Evolutionary conservation across 2,329 filamentous ascomycete genomes (phyloP).

Genomic region (Colletotrichum echinochloae): DNA sequence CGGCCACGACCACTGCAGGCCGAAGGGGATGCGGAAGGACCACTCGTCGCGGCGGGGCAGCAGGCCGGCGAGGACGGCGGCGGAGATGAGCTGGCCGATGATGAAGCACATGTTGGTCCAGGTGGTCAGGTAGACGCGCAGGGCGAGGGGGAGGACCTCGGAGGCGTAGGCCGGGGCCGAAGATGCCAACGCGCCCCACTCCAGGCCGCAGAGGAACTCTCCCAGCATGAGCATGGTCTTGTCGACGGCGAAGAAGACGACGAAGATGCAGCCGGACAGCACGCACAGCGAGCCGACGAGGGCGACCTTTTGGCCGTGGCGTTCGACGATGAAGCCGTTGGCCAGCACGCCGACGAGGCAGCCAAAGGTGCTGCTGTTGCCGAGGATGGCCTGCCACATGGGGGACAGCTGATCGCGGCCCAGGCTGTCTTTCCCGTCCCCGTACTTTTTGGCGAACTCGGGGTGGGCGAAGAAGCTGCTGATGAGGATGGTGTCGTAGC

Average conservation of each 20-base stretch:
- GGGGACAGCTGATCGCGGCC: slow-evolving; percentile 52
- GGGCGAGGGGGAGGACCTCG: slow-evolving; percentile 53
- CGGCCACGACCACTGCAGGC: slow-evolving; percentile 62
- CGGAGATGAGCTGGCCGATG: slow-evolving; percentile 55
- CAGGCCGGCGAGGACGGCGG: slow-evolving; percentile 54
- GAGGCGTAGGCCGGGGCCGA: slow-evolving; percentile 61
- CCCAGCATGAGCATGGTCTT: slow-evolving; percentile 49
- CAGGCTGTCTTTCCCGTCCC: slow-evolving; percentile 42
- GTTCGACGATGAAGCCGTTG: slow-evolving; percentile 55
- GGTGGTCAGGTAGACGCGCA: slow-evolving; percentile 58
- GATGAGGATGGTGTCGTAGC: slow-evolving; percentile 43
- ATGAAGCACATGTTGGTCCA: slow-evolving; percentile 59
- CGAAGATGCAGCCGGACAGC: slow-evolving; percentile 53
- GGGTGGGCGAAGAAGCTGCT: slow-evolving; percentile 47
- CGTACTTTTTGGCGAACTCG: slow-evolving; percentile 46
- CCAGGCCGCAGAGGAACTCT: slow-evolving; percentile 51
- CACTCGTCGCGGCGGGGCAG: slow-evolving; percentile 51
- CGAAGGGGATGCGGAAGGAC: slow-evolving; percentile 61
- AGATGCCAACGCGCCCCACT: slow-evolving; percentile 58
- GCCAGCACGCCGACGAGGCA: slow-evolving; percentile 58
- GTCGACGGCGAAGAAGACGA: slow-evolving; percentile 53
- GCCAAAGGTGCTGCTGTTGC: slow-evolving; percentile 55
- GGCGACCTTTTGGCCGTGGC: slow-evolving; percentile 52
- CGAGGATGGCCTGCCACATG: slow-evolving; percentile 58
- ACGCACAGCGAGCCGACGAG: slow-evolving; percentile 52